These are phyloP conservation scores for Cordyceps fumosorosea DNA, from an alignment of 2,329 filamentous ascomycete species.

Conservation along the genomic window DNA sequence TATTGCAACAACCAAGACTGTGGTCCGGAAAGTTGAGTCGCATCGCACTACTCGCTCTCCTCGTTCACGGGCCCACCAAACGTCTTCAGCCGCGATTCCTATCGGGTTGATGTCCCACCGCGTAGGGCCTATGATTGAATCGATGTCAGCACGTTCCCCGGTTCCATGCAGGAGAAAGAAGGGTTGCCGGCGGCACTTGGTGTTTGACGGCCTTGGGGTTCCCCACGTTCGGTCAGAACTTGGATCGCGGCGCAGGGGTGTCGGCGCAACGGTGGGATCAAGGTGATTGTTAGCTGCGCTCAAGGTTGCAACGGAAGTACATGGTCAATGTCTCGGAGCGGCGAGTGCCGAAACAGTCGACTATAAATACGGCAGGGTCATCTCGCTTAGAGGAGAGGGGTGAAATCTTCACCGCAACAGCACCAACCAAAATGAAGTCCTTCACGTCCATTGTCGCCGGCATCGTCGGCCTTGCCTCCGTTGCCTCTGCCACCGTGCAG, in stretches of 20 bases:
- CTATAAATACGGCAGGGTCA: background rate
- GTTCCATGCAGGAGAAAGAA: background rate
- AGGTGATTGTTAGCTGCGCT: background rate
- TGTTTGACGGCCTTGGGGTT: background rate
- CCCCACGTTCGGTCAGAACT: conserved; percentile 1
- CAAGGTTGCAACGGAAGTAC: background rate
- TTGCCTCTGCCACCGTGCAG: conserved; percentile 24
- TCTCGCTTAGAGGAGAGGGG: background rate
- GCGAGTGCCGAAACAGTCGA: background rate
- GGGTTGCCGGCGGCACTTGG: background rate
- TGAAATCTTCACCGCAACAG: background rate
- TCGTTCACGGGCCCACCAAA: conserved; percentile 5
- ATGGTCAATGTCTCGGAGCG: background rate
- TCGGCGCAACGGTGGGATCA: background rate
- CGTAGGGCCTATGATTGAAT: background rate
- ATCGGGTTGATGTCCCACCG: background rate
- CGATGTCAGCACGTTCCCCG: conserved; percentile 4
- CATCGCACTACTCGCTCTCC: conserved; percentile 1
- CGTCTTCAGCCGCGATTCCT: conserved; percentile 3
- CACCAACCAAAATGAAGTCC: conserved; percentile 12
- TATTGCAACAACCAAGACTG: background rate
- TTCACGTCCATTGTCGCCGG: conserved; percentile 3
- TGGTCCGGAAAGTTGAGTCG: no score
- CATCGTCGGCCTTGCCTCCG: conserved; percentile 15
- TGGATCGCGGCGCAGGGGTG: conserved; percentile 4